Evolutionary conservation across 768 basidiomycete genomes (phyloP).

Genomic region (Suillus sp.): DNA sequence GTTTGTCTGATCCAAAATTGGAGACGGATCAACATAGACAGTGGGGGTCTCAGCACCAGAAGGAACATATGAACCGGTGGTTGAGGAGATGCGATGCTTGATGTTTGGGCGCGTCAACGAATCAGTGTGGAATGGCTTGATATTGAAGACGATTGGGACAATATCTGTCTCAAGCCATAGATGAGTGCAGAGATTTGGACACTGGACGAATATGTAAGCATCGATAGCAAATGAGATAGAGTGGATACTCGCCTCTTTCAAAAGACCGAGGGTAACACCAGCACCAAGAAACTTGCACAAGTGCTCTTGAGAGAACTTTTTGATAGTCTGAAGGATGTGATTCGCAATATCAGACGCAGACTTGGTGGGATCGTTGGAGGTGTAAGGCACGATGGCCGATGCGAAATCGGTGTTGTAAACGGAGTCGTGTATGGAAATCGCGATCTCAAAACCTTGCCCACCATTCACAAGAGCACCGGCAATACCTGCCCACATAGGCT

Average conservation of each 20-base stretch:
- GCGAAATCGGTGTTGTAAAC: slow-evolving; percentile 83
- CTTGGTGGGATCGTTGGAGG: slow-evolving; percentile 50
- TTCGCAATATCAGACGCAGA: slow-evolving; percentile 63
- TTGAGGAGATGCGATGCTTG: slow-evolving; percentile 82
- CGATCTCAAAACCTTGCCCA: slow-evolving; percentile 65
- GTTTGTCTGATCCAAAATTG: slow-evolving; percentile 44
- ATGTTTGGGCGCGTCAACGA: slow-evolving; percentile 76
- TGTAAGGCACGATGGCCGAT: slow-evolving; percentile 56
- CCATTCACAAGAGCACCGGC: slow-evolving; percentile 64
- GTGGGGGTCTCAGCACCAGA: slow-evolving; percentile 80
- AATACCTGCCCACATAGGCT: slow-evolving; percentile 91
- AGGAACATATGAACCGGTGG: slow-evolving; percentile 74
- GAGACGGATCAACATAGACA: slow-evolving; percentile 61
- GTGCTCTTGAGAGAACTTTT: slow-evolving; percentile 74
- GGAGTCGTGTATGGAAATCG: slow-evolving; percentile 81
- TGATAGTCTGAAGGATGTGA: slow-evolving; percentile 63
- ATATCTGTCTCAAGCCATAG: slow-evolving; percentile 85
- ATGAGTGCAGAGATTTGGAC: slow-evolving; percentile 81
- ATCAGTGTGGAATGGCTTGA: slow-evolving; percentile 81
- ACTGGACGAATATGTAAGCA: slow-evolving; percentile 41
- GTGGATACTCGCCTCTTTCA: slow-evolving; percentile 57
- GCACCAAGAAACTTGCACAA: slow-evolving; percentile 86
- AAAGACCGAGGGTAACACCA: slow-evolving; percentile 70
- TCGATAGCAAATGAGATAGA: slow-evolving; percentile 14
- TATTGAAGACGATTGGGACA: slow-evolving; percentile 84